Conservation (phyloP, 768 basidiomycete species). For the Saitozyma podzolica region DNA sequence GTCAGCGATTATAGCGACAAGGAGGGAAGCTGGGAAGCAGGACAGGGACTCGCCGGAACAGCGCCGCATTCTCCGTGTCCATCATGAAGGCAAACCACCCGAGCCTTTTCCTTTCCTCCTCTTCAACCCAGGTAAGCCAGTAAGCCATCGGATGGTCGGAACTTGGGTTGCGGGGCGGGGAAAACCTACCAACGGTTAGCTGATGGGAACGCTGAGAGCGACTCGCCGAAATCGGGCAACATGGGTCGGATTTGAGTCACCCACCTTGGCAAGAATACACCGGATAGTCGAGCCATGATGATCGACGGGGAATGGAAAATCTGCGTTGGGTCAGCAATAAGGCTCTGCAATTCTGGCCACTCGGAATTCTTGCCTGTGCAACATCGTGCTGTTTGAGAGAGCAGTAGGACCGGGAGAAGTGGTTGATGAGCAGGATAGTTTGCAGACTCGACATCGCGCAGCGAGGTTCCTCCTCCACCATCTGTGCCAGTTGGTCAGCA, state of each 20-base stretch:
- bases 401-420: slow-evolving; percentile 23
- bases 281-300: slow-evolving; percentile 16
- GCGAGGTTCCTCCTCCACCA: slow-evolving; percentile 21
- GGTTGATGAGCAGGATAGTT: slow-evolving; percentile 22
- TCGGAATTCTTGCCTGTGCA: no score
- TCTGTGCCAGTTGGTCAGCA: no score
- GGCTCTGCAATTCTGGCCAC: no score
- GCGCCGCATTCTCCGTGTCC: slow-evolving; percentile 25
- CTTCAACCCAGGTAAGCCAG: slow-evolving; percentile 24
- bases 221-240: no score
- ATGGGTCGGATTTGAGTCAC: neutral
- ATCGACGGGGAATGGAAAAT: slow-evolving; percentile 25
- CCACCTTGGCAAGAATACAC: slow-evolving; percentile 14
- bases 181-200: neutral
- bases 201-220: no score
- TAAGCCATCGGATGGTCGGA: slow-evolving; percentile 15
- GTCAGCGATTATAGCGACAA: slow-evolving; percentile 7
- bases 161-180: neutral
- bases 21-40: slow-evolving; percentile 3
- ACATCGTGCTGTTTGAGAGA: slow-evolving; percentile 22
- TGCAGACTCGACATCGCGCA: slow-evolving; percentile 14
- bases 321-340: slow-evolving; percentile 15
- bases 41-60: slow-evolving; percentile 8
- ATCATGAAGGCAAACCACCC: slow-evolving; percentile 28
- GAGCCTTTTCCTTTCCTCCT: slow-evolving; percentile 18